These are phyloP conservation scores for Artemisia tridentata DNA, from an alignment of 129 eudicot species.

Conservation along the genomic window DNA sequence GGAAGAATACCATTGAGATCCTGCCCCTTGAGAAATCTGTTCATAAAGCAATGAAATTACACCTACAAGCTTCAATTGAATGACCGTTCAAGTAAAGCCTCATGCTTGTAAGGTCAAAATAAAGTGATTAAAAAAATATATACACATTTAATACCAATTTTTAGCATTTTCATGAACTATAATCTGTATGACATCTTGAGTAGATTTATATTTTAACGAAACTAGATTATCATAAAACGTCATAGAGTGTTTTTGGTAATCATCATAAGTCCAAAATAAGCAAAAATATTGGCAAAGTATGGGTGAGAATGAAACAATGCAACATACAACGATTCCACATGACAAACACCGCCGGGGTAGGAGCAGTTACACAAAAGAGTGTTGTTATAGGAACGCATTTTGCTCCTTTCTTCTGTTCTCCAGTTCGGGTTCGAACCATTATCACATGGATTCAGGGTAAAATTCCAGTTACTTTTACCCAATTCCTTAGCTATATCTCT, in stretches of 20 bases:
- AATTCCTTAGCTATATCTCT: conserved; percentile 40
- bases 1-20: conserved; percentile 65
- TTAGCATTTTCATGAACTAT: too few species aligned
- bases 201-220: too few species aligned
- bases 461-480: conserved; percentile 49
- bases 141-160: too few species aligned
- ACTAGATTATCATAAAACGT: too few species aligned
- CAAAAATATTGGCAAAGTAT: too few species aligned
- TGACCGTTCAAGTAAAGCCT: too few species aligned
- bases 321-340: conserved; percentile 38
- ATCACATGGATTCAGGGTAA: conserved; percentile 45
- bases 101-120: too few species aligned
- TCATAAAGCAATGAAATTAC: not conserved
- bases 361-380: conserved; percentile 39
- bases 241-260: too few species aligned
- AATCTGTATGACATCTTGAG: too few species aligned
- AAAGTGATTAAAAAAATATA: too few species aligned
- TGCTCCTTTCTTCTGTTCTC: not conserved
- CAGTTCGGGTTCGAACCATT: conserved; percentile 28
- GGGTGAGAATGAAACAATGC: not conserved
- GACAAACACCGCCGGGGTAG: conserved; percentile 31
- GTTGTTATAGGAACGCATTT: conserved; percentile 24
- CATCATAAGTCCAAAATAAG: too few species aligned
- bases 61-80: too few species aligned
- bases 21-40: conserved; percentile 58